Base-by-base conservation (phyloP, 129 eudicot species). In the Tagetes erecta region DNA sequence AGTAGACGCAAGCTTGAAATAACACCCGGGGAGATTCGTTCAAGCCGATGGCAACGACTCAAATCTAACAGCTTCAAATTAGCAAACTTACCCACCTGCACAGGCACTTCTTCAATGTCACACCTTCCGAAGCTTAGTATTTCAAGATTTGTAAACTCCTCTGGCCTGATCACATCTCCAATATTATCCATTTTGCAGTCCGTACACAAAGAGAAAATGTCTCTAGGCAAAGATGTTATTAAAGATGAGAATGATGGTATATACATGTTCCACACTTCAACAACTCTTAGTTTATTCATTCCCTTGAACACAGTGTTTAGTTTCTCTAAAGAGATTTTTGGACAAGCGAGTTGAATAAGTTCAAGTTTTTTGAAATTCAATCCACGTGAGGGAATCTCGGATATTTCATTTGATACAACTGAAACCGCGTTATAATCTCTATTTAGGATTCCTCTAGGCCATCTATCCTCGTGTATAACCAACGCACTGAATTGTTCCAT, bases 21-120 rank as follows among this genome's bases (percentile, higher is more conserved):
- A 44, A 83, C 84, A 64, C 81, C 81, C 6, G 72, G 74, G 5
- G 81, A 66, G 68, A 79, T 75, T 72, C 76, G 64, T 65, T 64
- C 69, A 35, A 68, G 81, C 49, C 55, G 36, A 0, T 35, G 49
- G n/a, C 81, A 67, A 33, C 76, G 63, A 7, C 84, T 83, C 84
- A 83, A 69, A 37, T 83, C 87, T 45, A 83, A 70, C 46, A 83
- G 38, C 81, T 60, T 79, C 69, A 83, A 62, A 41, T 70, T 79
- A 33, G 52, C 46, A 6, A 83, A 80, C 40, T 79, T 68, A 11
- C 83, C 57, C 4, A 83, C 50, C 72, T 79, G 78, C 30, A 1
- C 12, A 8, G 87, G 87, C 75, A 79, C 46, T 72, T 68, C 84
- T 53, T 20, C 46, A 66, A 83, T 67, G 8, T 65, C 70, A 38